Base-by-base conservation (phyloP, 192 early-diverging fungal genomes). In the Nowakowskiella sp. region DNA sequence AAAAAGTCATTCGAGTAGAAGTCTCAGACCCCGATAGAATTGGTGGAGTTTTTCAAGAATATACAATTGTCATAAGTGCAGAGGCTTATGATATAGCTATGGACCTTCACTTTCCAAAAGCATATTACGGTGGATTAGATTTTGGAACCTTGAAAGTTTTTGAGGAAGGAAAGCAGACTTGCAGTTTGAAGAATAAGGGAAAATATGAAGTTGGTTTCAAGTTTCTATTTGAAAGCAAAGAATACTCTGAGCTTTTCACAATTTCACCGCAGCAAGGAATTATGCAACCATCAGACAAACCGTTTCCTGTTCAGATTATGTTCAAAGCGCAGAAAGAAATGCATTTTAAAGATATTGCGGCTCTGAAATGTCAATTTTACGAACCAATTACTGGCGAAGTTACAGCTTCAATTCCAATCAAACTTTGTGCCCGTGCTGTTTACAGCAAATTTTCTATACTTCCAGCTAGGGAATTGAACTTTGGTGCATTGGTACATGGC, bases 21-120 rank as follows among this genome's bases (percentile, higher is more conserved):
- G 71, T 78, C 4, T 65, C 59, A 27, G 80, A 82, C 52, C 50
- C 55, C 6, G 77, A 81, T 7, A 72, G 65, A 32, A 68, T 79
- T 23, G 70, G 70, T 0, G 76, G 70, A n/a, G 60, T 72, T 9
- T 67, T 81, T 13, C 80, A 82, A 53, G 78, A 72, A 32, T 62
- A 73, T 24, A 62, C 76, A 2, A 68, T 82, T 26, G 28, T 79
- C 6, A 62, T 82, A 4, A 78, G 75, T 0, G 76, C 77, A 4
- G 80, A 82, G 65, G 80, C 80, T 0, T 82, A 81, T 51, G 80
- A 82, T 51, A 71, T 81, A 44, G 65, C 78, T 1, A 65, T 82
- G 57, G 80, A 82, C 49, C 46, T 82, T 3, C 79, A 82, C 42
- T 79, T 81, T 42, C 74, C 77, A 31, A 82, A 81, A 62, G 78